Conservation (phyloP, 768 basidiomycete genomes). For the Tulasnella sp. region DNA sequence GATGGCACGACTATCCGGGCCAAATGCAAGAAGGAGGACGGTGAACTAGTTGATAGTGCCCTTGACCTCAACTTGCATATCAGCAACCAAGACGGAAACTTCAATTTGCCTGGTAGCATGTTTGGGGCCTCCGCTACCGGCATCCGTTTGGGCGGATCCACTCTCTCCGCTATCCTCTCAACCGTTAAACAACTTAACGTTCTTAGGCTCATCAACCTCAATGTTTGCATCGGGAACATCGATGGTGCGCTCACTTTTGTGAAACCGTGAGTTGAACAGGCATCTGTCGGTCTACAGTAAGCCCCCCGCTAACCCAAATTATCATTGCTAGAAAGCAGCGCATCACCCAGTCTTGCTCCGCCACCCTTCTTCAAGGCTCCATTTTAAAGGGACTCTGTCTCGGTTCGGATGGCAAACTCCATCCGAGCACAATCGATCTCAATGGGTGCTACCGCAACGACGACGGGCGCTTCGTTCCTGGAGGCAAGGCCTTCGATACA, state of each 20-base stretch:
- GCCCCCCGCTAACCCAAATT: too few relatives aligned
- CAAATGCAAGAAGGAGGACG: neutral
- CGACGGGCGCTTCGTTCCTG: neutral
- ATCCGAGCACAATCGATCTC: neutral
- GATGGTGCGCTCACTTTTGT: neutral
- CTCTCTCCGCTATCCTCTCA: neutral
- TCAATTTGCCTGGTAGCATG: neutral
- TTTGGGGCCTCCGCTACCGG: neutral
- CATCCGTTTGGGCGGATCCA: neutral
- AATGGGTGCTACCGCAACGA: neutral
- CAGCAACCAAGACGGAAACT: neutral
- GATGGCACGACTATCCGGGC: neutral
- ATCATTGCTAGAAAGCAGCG: neutral
- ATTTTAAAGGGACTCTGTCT: neutral
- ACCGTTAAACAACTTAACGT: neutral
- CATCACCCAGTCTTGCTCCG: neutral
- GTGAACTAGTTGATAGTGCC: neutral
- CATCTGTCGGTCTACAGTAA: neutral
- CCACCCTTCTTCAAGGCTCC: neutral
- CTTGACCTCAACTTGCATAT: neutral
- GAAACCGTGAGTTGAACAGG: neutral
- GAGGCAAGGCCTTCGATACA: neutral
- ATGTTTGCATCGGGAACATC: neutral
- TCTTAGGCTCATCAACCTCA: neutral
- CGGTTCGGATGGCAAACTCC: neutral